phyloP scores from a whole-genome alignment of 345 rosid species.

The Luvunga scandens region DNA sequence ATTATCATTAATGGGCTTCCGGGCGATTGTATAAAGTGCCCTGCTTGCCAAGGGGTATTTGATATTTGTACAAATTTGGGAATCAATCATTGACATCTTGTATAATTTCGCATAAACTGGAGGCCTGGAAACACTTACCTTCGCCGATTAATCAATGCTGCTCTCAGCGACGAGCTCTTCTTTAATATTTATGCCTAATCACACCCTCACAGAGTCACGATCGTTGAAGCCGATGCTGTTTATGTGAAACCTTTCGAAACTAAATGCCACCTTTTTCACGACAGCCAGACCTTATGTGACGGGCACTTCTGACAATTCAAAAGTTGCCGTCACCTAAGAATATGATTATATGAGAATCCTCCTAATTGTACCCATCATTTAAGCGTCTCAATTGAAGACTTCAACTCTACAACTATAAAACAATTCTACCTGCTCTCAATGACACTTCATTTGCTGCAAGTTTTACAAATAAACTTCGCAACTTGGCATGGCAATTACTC shows the following conservation, averaged over 20 bases:
- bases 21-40: neutral
- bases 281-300: slow-evolving; percentile 61
- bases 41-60: neutral
- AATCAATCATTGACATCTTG: too few species aligned
- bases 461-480: slow-evolving; percentile 46
- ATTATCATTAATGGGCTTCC: neutral
- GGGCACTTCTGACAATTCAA: slow-evolving; percentile 55
- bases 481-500: slow-evolving; percentile 38
- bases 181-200: neutral
- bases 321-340: slow-evolving; percentile 37
- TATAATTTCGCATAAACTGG: too few species aligned
- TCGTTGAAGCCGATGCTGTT: neutral
- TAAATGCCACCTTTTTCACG: slow-evolving; percentile 44
- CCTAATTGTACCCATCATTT: slow-evolving; percentile 20
- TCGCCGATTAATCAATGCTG: too few species aligned
- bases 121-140: too few species aligned
- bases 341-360: slow-evolving; percentile 17
- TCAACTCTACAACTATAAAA: slow-evolving; percentile 35
- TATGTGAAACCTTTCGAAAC: slow-evolving; percentile 38
- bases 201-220: neutral
- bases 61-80: too few species aligned
- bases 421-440: slow-evolving; percentile 48
- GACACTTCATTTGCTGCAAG: slow-evolving; percentile 52
- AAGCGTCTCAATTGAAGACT: slow-evolving; percentile 29
- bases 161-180: too few species aligned